Evolutionary conservation across 805 yeast species (phyloP).

Genomic region (Schwanniomyces yamadae): DNA sequence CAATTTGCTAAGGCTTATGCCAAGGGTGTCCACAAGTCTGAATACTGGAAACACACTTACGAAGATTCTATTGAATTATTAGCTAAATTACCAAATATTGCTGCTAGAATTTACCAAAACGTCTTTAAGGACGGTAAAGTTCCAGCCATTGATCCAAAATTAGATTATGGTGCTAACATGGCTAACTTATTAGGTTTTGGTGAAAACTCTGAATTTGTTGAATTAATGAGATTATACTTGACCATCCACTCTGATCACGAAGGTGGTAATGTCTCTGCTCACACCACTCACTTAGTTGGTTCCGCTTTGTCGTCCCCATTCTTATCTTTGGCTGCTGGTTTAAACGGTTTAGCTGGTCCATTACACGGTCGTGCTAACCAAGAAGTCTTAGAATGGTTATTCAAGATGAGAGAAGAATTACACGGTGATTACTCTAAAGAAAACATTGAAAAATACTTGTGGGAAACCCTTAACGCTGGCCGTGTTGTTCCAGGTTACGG

Average conservation of each 20-base stretch:
- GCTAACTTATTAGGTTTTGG: constrained; percentile 63
- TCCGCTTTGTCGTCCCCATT: constrained; percentile 77
- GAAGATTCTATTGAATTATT: constrained; percentile 70
- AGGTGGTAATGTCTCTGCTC: constrained; percentile 84
- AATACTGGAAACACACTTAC: constrained; percentile 73
- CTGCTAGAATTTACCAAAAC: constrained; percentile 74
- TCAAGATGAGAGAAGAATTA: constrained; percentile 61
- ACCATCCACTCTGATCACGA: constrained; percentile 80
- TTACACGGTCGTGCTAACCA: constrained; percentile 84
- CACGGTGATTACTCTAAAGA: constrained; percentile 56
- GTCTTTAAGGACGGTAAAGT: constrained; percentile 55
- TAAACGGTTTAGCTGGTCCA: constrained; percentile 84
- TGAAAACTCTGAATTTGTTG: constrained; percentile 58
- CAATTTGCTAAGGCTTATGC: constrained; percentile 72
- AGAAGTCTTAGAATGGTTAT: constrained; percentile 75
- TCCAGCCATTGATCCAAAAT: constrained; percentile 51
- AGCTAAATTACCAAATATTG: constrained; percentile 71
- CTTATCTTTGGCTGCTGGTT: constrained; percentile 74
- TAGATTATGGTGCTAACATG: constrained; percentile 74
- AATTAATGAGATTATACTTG: constrained; percentile 68
- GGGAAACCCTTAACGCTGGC: constrained; percentile 69
- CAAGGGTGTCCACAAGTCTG: constrained; percentile 62
- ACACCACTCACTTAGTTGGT: constrained; percentile 79
- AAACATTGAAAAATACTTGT: constrained; percentile 63
- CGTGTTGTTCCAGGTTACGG: constrained; percentile 89